Percentiles rank a stretch among this genome's conserved stretches.
Evolutionary conservation across 1,139 yeast genomes (phyloP).

Genomic region (Diutina siamensis): DNA sequence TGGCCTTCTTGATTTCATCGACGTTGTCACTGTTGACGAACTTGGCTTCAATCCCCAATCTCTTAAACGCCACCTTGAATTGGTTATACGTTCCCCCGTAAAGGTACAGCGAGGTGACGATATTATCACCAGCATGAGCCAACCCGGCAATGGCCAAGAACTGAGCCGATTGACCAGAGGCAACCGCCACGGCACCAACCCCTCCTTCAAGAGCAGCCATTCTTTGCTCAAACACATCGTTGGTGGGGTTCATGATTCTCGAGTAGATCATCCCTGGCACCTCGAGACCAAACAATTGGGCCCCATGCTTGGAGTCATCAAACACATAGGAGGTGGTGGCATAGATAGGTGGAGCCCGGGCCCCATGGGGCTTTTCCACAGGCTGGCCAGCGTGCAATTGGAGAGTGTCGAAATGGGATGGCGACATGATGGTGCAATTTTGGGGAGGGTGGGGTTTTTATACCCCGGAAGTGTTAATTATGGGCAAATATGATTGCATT

Average conservation of each 20-base stretch:
- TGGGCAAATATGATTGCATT: not conserved
- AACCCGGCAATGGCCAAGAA: slow-evolving; percentile 72
- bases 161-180: slow-evolving; percentile 96
- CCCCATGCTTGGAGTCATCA: slow-evolving; percentile 82
- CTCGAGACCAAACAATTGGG: slow-evolving; percentile 76
- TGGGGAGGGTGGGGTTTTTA: not conserved
- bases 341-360: slow-evolving; percentile 90
- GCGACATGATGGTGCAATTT: slow-evolving; percentile 10
- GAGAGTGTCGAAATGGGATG: slow-evolving; percentile 74
- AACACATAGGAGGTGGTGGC: slow-evolving; percentile 82
- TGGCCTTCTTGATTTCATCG: slow-evolving; percentile 58
- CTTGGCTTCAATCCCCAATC: slow-evolving; percentile 74
- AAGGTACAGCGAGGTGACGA: slow-evolving; percentile 75
- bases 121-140: slow-evolving; percentile 83
- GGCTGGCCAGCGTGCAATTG: slow-evolving; percentile 91
- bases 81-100: slow-evolving; percentile 97
- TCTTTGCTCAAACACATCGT: slow-evolving; percentile 81
- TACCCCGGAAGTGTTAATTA: not conserved
- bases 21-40: slow-evolving; percentile 71
- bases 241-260: slow-evolving; percentile 88
- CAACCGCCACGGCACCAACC: slow-evolving; percentile 77
- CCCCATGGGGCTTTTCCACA: slow-evolving; percentile 46
- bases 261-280: slow-evolving; percentile 80
- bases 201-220: slow-evolving; percentile 91
- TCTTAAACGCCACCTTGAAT: slow-evolving; percentile 82